Base-by-base conservation (phyloP, 1,139 yeast genomes). In the Scheffersomyces illinoinensis region DNA sequence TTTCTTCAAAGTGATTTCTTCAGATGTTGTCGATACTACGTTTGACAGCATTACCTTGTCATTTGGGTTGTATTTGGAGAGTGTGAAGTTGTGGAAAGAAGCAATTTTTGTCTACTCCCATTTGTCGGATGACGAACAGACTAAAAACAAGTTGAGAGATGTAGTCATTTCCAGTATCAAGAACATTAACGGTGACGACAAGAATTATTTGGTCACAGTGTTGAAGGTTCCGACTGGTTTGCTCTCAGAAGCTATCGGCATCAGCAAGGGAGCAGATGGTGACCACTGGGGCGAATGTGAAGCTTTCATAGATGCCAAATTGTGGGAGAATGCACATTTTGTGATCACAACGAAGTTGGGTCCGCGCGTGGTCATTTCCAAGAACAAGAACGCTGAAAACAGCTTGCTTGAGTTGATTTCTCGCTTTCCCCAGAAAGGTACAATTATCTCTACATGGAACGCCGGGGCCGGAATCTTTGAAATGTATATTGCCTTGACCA, bases 261-360 rank as follows among this genome's bases (percentile, higher is more conserved):
- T 80, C 24, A 69, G 77, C 53, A 76, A 81, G 55, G 76, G 76
- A 12, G 58, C 63, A 55, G 58, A 64, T n/a, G 83, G 82, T 2
- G 84, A 89, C 56, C 81, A 77, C 63, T 78, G 87, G 76, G 78
- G 81, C 10, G 93, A 92, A 63, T 85, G 88, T 2, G 77, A 81
- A 54, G 85, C 88, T 23, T 81, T 90, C 54, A 72, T 91, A 2
- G 79, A 77, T n/a, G 97, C 97, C 0, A 77, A 76, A 18, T 71
- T 83, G 55, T 85, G 85, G 79, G 78, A 75, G 1, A 86, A 85
- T 53, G 97, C 97, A 0, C 96, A 91, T 66, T 71, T 74, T 1
- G 76, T 85, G 0, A 76, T 91, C 4, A 68, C 86, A 3, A 68
- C 75, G 3, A 71, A 79, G 18, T 88, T 93, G 50, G 98, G 95